Evolutionary conservation across 495 filamentous ascomycete genomes (phyloP).

Genomic region (Pyrenula aspistea): DNA sequence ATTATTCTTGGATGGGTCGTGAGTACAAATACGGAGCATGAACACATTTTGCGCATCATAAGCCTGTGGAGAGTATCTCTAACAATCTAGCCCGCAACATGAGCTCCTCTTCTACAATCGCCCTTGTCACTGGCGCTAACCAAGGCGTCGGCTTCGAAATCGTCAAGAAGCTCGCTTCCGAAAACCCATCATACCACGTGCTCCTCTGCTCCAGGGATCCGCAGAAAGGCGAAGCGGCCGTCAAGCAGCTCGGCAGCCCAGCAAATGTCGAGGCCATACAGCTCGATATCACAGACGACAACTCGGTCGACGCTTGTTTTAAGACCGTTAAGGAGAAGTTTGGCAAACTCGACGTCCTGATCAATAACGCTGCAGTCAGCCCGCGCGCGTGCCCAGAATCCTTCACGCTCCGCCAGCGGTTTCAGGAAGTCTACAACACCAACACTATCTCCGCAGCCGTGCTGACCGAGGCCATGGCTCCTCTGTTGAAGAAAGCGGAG

Average conservation of each 20-base stretch:
- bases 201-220: slow-evolving; percentile 13
- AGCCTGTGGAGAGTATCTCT: slow-evolving; percentile 1
- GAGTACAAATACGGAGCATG: too few relatives aligned
- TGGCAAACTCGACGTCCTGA: slow-evolving; percentile 6
- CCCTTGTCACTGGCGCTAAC: slow-evolving; percentile 20
- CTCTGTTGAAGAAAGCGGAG: slow-evolving; percentile 18
- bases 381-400: neutral
- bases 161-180: slow-evolving; percentile 11
- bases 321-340: neutral
- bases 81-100: slow-evolving; percentile 4
- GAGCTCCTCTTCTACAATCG: slow-evolving; percentile 8
- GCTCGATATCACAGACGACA: neutral
- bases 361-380: slow-evolving; percentile 5
- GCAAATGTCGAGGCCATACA: neutral
- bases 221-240: neutral
- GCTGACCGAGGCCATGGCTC: slow-evolving; percentile 18
- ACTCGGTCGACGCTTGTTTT: neutral
- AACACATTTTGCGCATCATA: too few relatives aligned
- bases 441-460: neutral
- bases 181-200: slow-evolving; percentile 16
- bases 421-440: neutral
- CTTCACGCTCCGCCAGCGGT: neutral
- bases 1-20: too few relatives aligned
- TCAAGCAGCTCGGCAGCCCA: neutral
- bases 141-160: slow-evolving; percentile 20